Evolutionary conservation across 305 asterid species (phyloP).

Genomic region (Solanum hybrid): DNA sequence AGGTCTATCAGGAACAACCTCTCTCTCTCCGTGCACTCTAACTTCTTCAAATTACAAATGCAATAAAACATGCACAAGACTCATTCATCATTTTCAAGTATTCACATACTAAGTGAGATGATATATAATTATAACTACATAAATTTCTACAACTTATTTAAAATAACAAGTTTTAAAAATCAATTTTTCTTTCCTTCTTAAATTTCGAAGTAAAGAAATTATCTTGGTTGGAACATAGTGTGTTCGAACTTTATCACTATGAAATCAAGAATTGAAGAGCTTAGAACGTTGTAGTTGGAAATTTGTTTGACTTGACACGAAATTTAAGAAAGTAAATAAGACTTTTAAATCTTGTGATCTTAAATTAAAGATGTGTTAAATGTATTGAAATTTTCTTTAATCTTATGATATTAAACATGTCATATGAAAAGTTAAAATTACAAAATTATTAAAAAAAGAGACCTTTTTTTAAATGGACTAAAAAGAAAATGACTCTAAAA

Average conservation of each 20-base stretch:
- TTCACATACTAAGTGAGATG: neutral
- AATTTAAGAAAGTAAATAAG: too few species aligned
- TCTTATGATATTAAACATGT: too few species aligned
- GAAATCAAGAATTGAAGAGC: neutral
- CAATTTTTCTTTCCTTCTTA: neutral
- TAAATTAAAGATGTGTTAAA: too few species aligned
- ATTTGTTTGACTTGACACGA: too few species aligned
- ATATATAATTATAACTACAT: neutral
- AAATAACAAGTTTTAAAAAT: neutral
- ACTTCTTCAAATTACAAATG: neutral
- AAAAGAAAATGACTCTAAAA: neutral
- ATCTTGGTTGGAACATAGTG: neutral
- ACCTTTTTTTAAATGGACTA: neutral
- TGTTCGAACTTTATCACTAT: neutral
- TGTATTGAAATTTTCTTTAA: too few species aligned
- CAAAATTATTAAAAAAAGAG: too few species aligned
- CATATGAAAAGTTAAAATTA: too few species aligned
- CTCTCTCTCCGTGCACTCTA: neutral
- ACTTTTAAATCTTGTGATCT: too few species aligned
- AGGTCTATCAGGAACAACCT: neutral
- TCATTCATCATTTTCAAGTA: neutral
- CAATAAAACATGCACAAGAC: neutral
- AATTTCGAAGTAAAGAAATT: neutral
- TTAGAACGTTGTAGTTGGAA: neutral
- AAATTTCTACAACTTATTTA: neutral